Percentiles rank a stretch among this genome's conserved stretches.
Evolutionary conservation across 2,329 filamentous ascomycete genomes (phyloP).

Genomic region (Phialophora chinensis): DNA sequence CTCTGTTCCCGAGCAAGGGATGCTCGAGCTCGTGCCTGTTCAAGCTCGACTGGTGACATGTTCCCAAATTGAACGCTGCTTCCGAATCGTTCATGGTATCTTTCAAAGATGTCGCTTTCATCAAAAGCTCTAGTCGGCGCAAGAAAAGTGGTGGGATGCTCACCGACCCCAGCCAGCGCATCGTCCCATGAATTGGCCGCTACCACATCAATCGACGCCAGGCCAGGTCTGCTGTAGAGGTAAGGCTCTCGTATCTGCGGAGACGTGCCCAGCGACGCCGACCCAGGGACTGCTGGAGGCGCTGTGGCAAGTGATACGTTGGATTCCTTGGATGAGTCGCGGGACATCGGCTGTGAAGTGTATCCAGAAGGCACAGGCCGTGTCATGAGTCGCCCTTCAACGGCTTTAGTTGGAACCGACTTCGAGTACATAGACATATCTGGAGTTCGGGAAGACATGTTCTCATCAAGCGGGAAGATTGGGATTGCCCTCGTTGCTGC

Average conservation of each 20-base stretch:
- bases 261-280: constrained; percentile 25
- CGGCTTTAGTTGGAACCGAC: constrained; percentile 11
- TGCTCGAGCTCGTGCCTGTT: constrained; percentile 26
- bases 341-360: constrained; percentile 42
- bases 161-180: neutral
- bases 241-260: constrained; percentile 30
- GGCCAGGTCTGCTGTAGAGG: constrained; percentile 28
- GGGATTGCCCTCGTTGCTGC: constrained; percentile 18
- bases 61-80: constrained; percentile 28
- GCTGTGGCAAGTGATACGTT: constrained; percentile 39
- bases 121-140: neutral
- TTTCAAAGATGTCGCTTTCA: constrained; percentile 19
- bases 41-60: constrained; percentile 32
- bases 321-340: constrained; percentile 41
- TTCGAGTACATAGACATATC: constrained; percentile 7
- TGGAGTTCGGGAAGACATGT: constrained; percentile 26
- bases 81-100: constrained; percentile 14
- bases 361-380: constrained; percentile 38
- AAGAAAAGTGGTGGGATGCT: constrained; percentile 5
- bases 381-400: constrained; percentile 19
- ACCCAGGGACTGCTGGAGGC: constrained; percentile 29
- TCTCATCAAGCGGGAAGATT: constrained; percentile 28
- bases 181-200: constrained; percentile 25
- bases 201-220: constrained; percentile 25
- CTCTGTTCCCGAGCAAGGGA: constrained; percentile 18